Conservation (phyloP, 345 rosid species). For the Citrus mangshanensis region DNA sequence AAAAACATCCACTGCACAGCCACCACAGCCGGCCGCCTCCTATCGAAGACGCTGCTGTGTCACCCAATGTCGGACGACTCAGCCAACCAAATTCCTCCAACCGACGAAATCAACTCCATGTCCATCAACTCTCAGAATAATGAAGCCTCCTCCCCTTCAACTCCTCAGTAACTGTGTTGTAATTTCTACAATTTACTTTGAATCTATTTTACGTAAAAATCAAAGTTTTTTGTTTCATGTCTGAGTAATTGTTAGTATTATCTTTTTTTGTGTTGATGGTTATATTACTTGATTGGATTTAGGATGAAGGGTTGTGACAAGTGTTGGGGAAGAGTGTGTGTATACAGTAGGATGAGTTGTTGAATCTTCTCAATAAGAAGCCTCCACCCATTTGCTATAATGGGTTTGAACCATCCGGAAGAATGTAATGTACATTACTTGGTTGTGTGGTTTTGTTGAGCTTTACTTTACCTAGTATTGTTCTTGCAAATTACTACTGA, state of each 20-base stretch:
- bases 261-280: background rate
- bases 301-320: conserved; percentile 70
- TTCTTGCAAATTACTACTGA: too few relatives aligned
- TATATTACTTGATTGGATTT: background rate
- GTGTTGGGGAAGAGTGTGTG: conserved; percentile 86
- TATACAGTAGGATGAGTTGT: conserved; percentile 69
- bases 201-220: too few relatives aligned
- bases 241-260: background rate
- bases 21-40: too few relatives aligned
- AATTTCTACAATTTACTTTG: background rate
- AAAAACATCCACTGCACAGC: too few relatives aligned
- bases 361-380: conserved; percentile 70
- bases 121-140: background rate
- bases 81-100: background rate
- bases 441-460: conserved; percentile 29
- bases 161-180: background rate
- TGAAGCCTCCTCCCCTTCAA: background rate
- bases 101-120: background rate
- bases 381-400: conserved; percentile 79
- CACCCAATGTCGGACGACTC: background rate
- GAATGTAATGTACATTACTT: conserved; percentile 97
- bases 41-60: too few relatives aligned
- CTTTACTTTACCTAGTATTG: too few relatives aligned
- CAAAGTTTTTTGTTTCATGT: background rate
- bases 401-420: conserved; percentile 90